Evolutionary conservation across 2,329 filamentous ascomycete species (phyloP).

Genomic region (Monosporascus sp.): DNA sequence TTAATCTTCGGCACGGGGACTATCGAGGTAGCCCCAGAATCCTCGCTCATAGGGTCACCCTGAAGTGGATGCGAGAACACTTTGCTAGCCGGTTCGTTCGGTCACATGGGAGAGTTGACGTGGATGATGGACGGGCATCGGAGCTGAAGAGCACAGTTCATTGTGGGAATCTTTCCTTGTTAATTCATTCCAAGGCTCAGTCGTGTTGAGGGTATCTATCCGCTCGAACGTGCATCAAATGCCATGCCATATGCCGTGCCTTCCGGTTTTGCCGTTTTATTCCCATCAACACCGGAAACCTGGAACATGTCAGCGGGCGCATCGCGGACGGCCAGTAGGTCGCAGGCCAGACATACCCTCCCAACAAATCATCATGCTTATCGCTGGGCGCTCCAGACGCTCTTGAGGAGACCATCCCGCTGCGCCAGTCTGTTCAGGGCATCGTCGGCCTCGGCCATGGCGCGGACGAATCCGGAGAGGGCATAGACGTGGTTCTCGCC

Average conservation of each 20-base stretch:
- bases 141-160: background rate
- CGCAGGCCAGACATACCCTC: conserved; percentile 11
- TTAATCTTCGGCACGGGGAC: conserved; percentile 56
- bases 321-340: background rate
- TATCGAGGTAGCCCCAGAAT: conserved; percentile 54
- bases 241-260: background rate
- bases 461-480: conserved; percentile 94
- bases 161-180: background rate
- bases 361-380: conserved; percentile 32
- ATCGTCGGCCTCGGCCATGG: conserved; percentile 98
- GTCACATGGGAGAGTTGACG: conserved; percentile 7
- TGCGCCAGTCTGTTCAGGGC: conserved; percentile 92
- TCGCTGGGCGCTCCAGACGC: conserved; percentile 79
- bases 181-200: conserved; percentile 10
- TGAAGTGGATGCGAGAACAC: conserved; percentile 45
- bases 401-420: conserved; percentile 95
- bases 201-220: conserved; percentile 8
- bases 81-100: conserved; percentile 45
- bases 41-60: conserved; percentile 41
- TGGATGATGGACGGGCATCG: background rate
- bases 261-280: background rate
- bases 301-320: background rate
- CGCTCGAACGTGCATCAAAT: background rate
- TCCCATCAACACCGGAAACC: background rate
- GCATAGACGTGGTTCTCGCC: conserved; percentile 98